Base-by-base conservation (phyloP, 2,329 filamentous ascomycete genomes). In the Colletotrichum sp. region DNA sequence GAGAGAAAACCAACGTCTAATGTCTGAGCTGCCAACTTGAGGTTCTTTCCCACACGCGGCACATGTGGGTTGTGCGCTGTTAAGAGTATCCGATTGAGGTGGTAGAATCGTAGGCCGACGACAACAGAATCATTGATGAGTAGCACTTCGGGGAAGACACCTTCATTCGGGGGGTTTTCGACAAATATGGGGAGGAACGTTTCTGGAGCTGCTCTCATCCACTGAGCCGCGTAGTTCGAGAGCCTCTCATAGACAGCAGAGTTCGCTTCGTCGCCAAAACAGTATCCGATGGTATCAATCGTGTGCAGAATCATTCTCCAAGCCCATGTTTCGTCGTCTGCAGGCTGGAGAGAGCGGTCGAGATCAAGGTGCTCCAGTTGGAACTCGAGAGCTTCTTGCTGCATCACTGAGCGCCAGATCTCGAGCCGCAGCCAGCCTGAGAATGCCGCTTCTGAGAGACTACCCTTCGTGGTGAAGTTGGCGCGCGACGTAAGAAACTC, bases 1-100 rank as follows among this genome's bases (percentile, higher is more conserved):
- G 44, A 52, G 2, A 77, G 76, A 57, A 82, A 66, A 19, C 81
- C 78, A 8, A 80, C 82, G 19, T 71, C 32, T 28, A 74, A 13
- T 3, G 59, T 19, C 25, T 27, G 3, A 74, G 80, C 1, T 1
- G 66, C 67, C 4, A 44, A 28, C 15, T 63, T 39, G 3, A 59
- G 57, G 15, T 28, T 27, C 6, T 66, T 71, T 1, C 80, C 80
- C 1, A 82, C 16, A 16, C 77, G 81, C 1, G 81, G 81, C 8
- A 77, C 71, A 27, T 78, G 78, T 0, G 81, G 81, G 32, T 81
- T 81, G 32, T 82, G 81, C 1, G 81, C 81, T 12, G 80, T 80
- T 13, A 82, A 70, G 1, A 82, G 63, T 57, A 82, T 77, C n/a
- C 80, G 73, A 7, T 79, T 80, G 12, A 82, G 69, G 5, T 82